phyloP scores from a whole-genome alignment of 768 basidiomycete species.

The Fomitopsis pulvina region DNA sequence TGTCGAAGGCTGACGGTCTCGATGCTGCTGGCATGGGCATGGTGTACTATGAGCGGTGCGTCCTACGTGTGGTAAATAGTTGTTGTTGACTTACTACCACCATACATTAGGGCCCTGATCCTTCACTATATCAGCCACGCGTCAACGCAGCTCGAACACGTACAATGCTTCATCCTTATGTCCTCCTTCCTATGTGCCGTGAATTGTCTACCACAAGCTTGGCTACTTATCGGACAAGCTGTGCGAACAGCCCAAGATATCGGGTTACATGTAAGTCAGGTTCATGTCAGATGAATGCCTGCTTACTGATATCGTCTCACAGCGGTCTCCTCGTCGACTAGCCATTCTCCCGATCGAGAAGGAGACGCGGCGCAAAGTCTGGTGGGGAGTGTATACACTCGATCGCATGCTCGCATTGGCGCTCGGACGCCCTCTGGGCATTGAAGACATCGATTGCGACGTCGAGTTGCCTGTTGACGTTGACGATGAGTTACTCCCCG shows the following conservation, averaged over 20 bases:
- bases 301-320: constrained; percentile 10
- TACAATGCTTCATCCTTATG: constrained; percentile 85
- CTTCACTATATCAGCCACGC: constrained; percentile 90
- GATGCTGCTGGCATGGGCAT: constrained; percentile 86
- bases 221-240: constrained; percentile 89
- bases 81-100: constrained; percentile 1
- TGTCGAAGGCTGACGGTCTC: constrained; percentile 45
- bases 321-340: constrained; percentile 82
- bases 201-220: constrained; percentile 91
- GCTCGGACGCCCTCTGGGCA: constrained; percentile 80
- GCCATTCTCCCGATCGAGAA: constrained; percentile 70
- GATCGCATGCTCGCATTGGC: constrained; percentile 91
- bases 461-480: constrained; percentile 78
- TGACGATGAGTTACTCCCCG: constrained; percentile 71
- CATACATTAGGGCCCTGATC: constrained; percentile 63
- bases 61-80: constrained; percentile 3
- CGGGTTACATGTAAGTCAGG: constrained; percentile 74
- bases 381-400: constrained; percentile 91
- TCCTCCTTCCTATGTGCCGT: constrained; percentile 89
- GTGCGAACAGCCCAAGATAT: constrained; percentile 87
- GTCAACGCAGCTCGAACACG: constrained; percentile 78
- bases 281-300: constrained; percentile 3
- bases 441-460: constrained; percentile 88
- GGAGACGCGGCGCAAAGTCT: constrained; percentile 84
- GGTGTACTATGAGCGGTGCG: constrained; percentile 84